A percentile compares a stretch with the other conserved stretches of the same genome.
Conservation (phyloP, 257 asterid genomes). For the Capsicum rhomboideum region DNA sequence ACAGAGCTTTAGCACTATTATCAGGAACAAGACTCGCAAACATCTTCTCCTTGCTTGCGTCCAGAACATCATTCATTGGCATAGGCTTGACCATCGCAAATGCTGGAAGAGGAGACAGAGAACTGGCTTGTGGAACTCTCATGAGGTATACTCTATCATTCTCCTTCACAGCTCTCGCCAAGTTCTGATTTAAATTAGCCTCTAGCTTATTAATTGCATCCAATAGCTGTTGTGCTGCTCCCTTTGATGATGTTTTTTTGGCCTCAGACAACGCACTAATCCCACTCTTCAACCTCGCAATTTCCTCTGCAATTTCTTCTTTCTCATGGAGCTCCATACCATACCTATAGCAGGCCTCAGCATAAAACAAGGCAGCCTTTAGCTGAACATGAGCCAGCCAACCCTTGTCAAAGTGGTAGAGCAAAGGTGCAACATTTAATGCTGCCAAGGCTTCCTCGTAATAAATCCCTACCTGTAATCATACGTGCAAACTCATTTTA, state of each 20-base stretch:
- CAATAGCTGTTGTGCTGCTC: constrained; percentile 80
- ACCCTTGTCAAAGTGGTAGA: constrained; percentile 83
- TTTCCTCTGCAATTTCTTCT: constrained; percentile 97
- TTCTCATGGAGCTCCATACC: constrained; percentile 88
- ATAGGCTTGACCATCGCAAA: constrained; percentile 91
- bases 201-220: constrained; percentile 78
- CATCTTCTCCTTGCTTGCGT: constrained; percentile 84
- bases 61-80: constrained; percentile 85
- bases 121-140: constrained; percentile 88
- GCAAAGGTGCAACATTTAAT: constrained; percentile 60
- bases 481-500: not conserved
- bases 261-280: constrained; percentile 58
- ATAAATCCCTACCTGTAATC: constrained; percentile 67
- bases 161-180: constrained; percentile 92
- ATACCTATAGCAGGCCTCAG: constrained; percentile 91
- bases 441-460: constrained; percentile 94
- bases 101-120: constrained; percentile 73
- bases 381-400: constrained; percentile 92
- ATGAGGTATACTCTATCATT: constrained; percentile 92
- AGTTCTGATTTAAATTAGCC: constrained; percentile 49
- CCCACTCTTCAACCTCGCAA: constrained; percentile 93
- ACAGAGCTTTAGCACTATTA: constrained; percentile 86
- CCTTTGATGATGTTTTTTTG: constrained; percentile 71
- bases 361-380: constrained; percentile 86
- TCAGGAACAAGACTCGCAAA: constrained; percentile 96